Base-by-base conservation (phyloP, 2,329 filamentous ascomycete species). In the Aspergillus hortae region DNA sequence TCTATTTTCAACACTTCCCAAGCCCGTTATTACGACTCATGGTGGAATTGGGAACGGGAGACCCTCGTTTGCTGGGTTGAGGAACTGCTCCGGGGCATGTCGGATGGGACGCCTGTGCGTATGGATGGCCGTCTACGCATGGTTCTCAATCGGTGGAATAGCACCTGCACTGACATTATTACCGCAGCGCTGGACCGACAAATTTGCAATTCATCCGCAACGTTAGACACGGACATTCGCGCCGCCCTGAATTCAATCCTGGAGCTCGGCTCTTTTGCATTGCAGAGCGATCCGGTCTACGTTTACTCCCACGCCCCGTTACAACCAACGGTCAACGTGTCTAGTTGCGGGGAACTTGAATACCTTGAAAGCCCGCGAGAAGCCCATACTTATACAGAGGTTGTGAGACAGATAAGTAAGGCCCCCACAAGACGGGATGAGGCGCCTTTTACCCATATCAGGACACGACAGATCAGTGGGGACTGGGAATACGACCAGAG, bases 1-100 rank as follows among this genome's bases (percentile, higher is more conserved):
- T 61, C 68, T 2, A 51, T 60, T 0, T 73, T 72, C 35, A 56
- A 66, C 19, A n/a, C 48, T 12, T 46, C 42, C 0, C 67, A 70
- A 41, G 52, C 51, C 14, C 62, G 70, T 1, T 41, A 49, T 3
- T 73, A 67, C 53, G 57, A 70, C 38, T 72, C 68, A 2, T 68
- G 56, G 49, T 73, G 70, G 70, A 72, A 71, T 47, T 71, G 68
- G 68, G 66, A 51, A 2, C 48, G 60, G 0, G 61, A 70, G 49
- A 67, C 67, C 2, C 49, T 60, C 19, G 41, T 59, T 10, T 44
- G 44, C 9, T 53, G 55, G 44, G 23, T 57, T 15, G 45, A 49
- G 6, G 47, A 53, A 9, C 19, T 50, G 7, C 46, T 12, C 1
- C 21, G 50, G 10, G 17, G 30, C 9, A 38, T 45, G 25, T 36